Base-by-base conservation (phyloP, 768 basidiomycete genomes). In the Cubamyces lactineus region DNA sequence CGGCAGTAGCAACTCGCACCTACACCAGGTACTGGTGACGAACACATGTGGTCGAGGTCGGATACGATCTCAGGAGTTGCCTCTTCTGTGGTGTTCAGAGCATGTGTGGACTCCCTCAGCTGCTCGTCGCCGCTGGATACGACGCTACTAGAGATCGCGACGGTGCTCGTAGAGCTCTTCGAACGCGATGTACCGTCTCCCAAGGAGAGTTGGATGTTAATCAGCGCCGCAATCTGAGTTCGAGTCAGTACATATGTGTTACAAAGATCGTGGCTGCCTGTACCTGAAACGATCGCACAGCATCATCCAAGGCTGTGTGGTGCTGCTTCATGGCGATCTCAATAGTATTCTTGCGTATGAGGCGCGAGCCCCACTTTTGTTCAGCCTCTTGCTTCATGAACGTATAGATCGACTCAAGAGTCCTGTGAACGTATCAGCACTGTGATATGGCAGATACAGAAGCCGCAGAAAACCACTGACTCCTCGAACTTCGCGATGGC, bases 231-330 rank as follows among this genome's bases (percentile, higher is more conserved):
- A 6, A 82, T 74, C 82, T 82, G 59, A 16, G 21, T 5, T 42
- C 21, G 9, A 19, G 16, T 40, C 8, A 49, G 47, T 3, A 38
- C 52, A 23, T 52, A 26, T 4, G 21, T 19, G 19, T 4, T 53
- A 13, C n/a, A n/a, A 52, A 34, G 52, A 34, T 5, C 23, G 34
- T 15, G 26, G 16, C 12, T 23, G 16, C 23, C 26, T 59, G 23
- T 61, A 79, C 82, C 74, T 83, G 81, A 59, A 83, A 82, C 9
- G 80, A 76, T 50, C 77, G 76, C 12, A 77, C 74, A 12, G 82
- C 79, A 23, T 82, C 81, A 23, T 81, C 77, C 38, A 82, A 66
- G 49, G 71, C 68, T 19, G 56, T 67, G 39, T 72, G 69, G 49
- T 75, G 76, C 8, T 75, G 72, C 1, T 43, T 66, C 4, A 82